Percentiles rank a stretch among this genome's conserved stretches.
These are phyloP conservation scores for Plasmodium reichenowi DNA, from an alignment of 169 alveolate species.

Conservation along the genomic window DNA sequence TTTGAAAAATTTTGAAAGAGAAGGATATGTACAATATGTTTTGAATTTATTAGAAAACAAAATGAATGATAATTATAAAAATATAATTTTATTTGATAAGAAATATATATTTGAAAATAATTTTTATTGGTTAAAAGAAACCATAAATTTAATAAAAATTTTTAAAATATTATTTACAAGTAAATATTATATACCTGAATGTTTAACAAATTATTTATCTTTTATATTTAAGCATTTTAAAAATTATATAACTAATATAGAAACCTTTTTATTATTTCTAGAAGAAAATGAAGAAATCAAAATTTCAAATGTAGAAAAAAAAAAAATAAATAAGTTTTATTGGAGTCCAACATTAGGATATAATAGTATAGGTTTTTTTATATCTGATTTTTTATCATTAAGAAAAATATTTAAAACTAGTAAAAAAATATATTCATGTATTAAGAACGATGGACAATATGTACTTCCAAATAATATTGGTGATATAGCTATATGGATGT, in stretches of 20 bases:
- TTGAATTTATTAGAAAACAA: conserved; percentile 70
- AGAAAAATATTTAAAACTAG: conserved; percentile 52
- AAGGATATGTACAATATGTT: conserved; percentile 56
- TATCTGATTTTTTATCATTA: conserved; percentile 64
- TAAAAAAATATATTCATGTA: conserved; percentile 12
- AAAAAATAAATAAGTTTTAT: conserved; percentile 3
- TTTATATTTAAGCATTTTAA: conserved; percentile 73
- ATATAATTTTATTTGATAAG: conserved; percentile 69
- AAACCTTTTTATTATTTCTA: conserved; percentile 53
- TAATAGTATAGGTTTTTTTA: conserved; percentile 65
- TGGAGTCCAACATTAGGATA: conserved; percentile 75
- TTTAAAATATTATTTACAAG: conserved; percentile 63
- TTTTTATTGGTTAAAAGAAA: conserved; percentile 70
- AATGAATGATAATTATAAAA: conserved; percentile 52
- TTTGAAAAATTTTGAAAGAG: conserved; percentile 74
- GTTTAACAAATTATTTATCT: conserved; percentile 50
- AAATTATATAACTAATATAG: conserved; percentile 48
- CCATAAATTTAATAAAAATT: conserved; percentile 73
- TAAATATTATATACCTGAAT: conserved; percentile 53
- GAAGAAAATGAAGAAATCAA: conserved; percentile 14
- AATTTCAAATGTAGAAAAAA: not conserved
- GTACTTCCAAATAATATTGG: conserved; percentile 19
- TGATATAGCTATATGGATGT: conserved; percentile 54
- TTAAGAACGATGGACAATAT: conserved; percentile 10
- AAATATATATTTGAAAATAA: conserved; percentile 72